Percentiles rank a stretch among this genome's conserved stretches.
Evolutionary conservation across 257 asterid species (phyloP).

Genomic region (Echites panduratus): DNA sequence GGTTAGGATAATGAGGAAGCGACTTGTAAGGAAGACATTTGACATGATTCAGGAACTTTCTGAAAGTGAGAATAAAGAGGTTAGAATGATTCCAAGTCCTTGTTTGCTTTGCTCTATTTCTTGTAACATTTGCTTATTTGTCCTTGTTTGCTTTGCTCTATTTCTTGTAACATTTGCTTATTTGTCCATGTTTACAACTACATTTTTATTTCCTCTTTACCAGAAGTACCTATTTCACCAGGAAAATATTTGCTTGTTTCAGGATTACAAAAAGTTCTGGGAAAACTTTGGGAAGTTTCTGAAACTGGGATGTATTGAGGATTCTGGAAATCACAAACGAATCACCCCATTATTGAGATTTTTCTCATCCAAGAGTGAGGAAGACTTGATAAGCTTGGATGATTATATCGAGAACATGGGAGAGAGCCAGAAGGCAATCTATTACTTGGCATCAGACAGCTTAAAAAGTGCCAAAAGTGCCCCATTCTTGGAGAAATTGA

Average conservation of each 20-base stretch:
- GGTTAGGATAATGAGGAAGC: constrained; percentile 97
- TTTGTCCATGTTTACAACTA: not conserved
- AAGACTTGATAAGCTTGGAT: constrained; percentile 80
- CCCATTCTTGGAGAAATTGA: constrained; percentile 86
- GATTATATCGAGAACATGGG: constrained; percentile 94
- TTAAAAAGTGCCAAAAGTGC: constrained; percentile 93
- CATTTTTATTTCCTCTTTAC: not conserved
- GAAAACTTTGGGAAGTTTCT: constrained; percentile 92
- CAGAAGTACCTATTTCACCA: not conserved
- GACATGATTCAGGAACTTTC: constrained; percentile 99
- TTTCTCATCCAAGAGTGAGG: constrained; percentile 86
- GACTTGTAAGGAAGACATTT: constrained; percentile 93
- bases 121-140: not conserved
- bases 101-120: not conserved
- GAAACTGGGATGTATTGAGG: constrained; percentile 95
- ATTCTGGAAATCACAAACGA: constrained; percentile 90
- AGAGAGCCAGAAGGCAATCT: constrained; percentile 87
- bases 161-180: not conserved
- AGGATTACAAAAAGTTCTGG: constrained; percentile 99
- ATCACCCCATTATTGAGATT: constrained; percentile 80
- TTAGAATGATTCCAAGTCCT: constrained; percentile 14
- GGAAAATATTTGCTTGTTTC: constrained; percentile 15
- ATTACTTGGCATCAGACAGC: constrained; percentile 94
- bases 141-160: not conserved
- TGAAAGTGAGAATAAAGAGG: constrained; percentile 92